Evolutionary conservation across 192 early-diverging fungal species (phyloP).

Genomic region (Backusella parvicylindrica): DNA sequence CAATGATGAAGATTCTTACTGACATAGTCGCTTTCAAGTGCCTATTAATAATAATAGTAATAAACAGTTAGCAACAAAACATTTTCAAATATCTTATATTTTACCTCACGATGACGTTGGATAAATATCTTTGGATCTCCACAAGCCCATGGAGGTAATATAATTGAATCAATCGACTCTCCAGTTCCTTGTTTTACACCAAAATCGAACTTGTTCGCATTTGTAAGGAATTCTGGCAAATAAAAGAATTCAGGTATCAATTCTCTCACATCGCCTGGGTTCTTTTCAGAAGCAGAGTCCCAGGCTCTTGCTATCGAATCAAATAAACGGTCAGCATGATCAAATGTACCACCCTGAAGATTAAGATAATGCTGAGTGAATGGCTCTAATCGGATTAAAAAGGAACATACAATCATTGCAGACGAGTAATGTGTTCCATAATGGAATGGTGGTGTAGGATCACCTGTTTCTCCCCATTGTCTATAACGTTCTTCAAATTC

Average conservation of each 20-base stretch:
- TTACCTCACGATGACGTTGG: constrained; percentile 67
- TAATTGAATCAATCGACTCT: constrained; percentile 69
- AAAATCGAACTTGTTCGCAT: constrained; percentile 63
- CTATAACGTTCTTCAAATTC: constrained; percentile 65
- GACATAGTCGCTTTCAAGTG: constrained; percentile 84
- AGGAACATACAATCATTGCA: constrained; percentile 85
- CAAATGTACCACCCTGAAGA: constrained; percentile 77
- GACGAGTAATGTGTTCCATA: constrained; percentile 97
- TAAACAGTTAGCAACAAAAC: neutral
- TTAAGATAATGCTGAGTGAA: constrained; percentile 80
- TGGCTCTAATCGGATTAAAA: constrained; percentile 87
- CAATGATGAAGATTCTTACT: constrained; percentile 86
- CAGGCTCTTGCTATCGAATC: constrained; percentile 72
- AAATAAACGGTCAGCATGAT: constrained; percentile 79
- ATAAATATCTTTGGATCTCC: constrained; percentile 71
- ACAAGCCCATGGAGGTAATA: constrained; percentile 84
- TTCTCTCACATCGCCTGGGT: constrained; percentile 84
- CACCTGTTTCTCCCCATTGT: constrained; percentile 49
- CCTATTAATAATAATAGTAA: constrained; percentile 29
- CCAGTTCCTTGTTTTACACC: constrained; percentile 51
- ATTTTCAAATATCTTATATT: neutral
- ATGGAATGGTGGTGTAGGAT: constrained; percentile 70
- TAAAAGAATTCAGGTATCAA: constrained; percentile 97
- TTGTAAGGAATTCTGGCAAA: constrained; percentile 85
- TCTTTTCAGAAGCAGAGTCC: constrained; percentile 66